These are phyloP conservation scores for Saturnispora diversa DNA, from an alignment of 805 yeast genomes.

Conservation along the genomic window DNA sequence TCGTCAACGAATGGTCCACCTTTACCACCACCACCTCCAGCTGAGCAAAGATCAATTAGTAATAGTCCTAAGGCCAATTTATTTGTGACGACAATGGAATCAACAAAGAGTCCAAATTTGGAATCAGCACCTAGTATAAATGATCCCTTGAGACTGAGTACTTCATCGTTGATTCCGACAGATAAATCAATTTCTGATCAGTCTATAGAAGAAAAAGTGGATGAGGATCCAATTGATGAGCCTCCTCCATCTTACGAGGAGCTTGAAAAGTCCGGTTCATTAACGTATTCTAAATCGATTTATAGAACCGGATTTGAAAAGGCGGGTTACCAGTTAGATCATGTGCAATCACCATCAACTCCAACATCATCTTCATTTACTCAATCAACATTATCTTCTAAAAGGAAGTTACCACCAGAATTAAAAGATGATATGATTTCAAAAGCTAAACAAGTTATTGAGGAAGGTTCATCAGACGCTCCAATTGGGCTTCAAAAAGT, in stretches of 20 bases:
- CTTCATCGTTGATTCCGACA: constrained; percentile 21
- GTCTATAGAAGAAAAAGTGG: constrained; percentile 11
- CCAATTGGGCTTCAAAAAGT: too few species aligned
- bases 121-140: background rate
- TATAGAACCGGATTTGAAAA: constrained; percentile 31
- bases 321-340: constrained; percentile 29
- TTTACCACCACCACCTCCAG: constrained; percentile 27
- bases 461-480: background rate
- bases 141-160: constrained; percentile 15
- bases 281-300: constrained; percentile 29
- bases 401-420: constrained; percentile 6
- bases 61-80: constrained; percentile 23
- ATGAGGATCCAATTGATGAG: constrained; percentile 14
- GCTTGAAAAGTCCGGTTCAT: constrained; percentile 27
- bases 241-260: constrained; percentile 31
- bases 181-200: constrained; percentile 19
- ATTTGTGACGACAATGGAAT: constrained; percentile 13
- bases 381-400: background rate
- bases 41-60: constrained; percentile 19
- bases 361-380: background rate
- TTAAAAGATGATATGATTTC: background rate
- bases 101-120: background rate
- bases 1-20: constrained; percentile 20
- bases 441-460: background rate
- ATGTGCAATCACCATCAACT: constrained; percentile 15